Base-by-base conservation (phyloP, 768 basidiomycete genomes). In the Phylloporus rhodoxanthus region DNA sequence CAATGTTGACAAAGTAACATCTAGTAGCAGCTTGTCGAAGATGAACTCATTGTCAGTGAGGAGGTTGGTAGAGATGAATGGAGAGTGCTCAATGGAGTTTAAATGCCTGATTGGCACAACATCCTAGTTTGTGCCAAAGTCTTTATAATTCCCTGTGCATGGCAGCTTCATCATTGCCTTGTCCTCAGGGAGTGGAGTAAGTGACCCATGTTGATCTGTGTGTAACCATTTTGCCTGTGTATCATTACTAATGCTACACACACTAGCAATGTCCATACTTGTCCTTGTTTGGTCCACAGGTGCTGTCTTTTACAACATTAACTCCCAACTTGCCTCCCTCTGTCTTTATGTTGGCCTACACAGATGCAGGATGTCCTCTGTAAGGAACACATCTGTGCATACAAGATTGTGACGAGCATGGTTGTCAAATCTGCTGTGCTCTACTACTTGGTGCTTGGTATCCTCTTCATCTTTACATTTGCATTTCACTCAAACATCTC, bases 341-440 rank as follows among this genome's bases (percentile, higher is more conserved):
- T 60, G 47, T 25, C 49, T 70, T 20, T 50, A 67, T 15, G 45
- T 70, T 3, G 61, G 58, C 38, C n/a, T n/a, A 34, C 9, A 4
- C 53, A 49, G 15, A 54, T 63, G 32, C 29, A n/a, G 34, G 19
- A 40, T 5, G 25, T 43, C n/a, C 45, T 63, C 3, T 67, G 51
- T 29, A 45, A 23, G 4, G 50, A 55, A 38, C 47, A 60, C 25
- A 7, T 57, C 19, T 47, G 48, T n/a, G 45, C 50, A 7, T 73
- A 72, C 47, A 53, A 63, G 15, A 55, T 49, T 4, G 59, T 68
- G 0, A 45, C 56, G 1, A 49, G 59, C 19, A 70, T 73, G 63
- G 45, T 72, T n/a, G 51, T 74, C 51, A 71, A 75, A 45, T 69
- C 67, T 8, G 68, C 71, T 1, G 53, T 62, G 1, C 38, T 65